Percentiles rank a stretch among this genome's conserved stretches.
Conservation (phyloP, 306 rosid species). For the Citrullus colocynthis region DNA sequence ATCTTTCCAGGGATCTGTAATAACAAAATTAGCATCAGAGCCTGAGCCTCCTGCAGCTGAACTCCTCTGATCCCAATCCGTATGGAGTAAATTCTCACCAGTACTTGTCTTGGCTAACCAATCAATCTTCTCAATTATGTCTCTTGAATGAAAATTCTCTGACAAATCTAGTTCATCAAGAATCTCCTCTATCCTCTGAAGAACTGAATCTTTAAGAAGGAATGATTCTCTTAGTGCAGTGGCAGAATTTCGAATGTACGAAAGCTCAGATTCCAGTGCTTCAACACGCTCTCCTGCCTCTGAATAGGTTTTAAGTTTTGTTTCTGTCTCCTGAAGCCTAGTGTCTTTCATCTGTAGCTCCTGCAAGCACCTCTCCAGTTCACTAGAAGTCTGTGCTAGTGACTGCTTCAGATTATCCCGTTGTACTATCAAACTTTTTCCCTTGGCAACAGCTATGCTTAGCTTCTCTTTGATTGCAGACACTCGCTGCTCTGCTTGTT, state of each 20-base stretch:
- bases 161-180: conserved; percentile 92
- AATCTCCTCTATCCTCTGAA: conserved; percentile 96
- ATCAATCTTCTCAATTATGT: conserved; percentile 83
- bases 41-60: conserved; percentile 53
- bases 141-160: conserved; percentile 89
- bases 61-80: conserved; percentile 75
- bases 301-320: conserved; percentile 59
- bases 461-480: conserved; percentile 83
- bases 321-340: conserved; percentile 66
- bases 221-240: conserved; percentile 94
- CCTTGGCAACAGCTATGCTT: conserved; percentile 92
- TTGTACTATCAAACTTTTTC: conserved; percentile 88
- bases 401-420: conserved; percentile 82
- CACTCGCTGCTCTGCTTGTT: conserved; percentile 74
- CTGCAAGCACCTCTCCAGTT: conserved; percentile 71
- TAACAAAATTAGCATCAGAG: conserved; percentile 68
- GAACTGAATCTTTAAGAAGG: conserved; percentile 90
- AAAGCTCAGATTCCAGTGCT: conserved; percentile 95
- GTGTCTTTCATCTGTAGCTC: conserved; percentile 67
- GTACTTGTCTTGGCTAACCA: conserved; percentile 81
- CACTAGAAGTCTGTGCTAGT: conserved; percentile 63
- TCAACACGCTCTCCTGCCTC: conserved; percentile 95
- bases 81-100: conserved; percentile 38
- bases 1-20: conserved; percentile 66
- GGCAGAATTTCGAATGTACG: conserved; percentile 93